Base-by-base conservation (phyloP, 2,329 filamentous ascomycete genomes). In the Fusarium oligoseptatum region DNA sequence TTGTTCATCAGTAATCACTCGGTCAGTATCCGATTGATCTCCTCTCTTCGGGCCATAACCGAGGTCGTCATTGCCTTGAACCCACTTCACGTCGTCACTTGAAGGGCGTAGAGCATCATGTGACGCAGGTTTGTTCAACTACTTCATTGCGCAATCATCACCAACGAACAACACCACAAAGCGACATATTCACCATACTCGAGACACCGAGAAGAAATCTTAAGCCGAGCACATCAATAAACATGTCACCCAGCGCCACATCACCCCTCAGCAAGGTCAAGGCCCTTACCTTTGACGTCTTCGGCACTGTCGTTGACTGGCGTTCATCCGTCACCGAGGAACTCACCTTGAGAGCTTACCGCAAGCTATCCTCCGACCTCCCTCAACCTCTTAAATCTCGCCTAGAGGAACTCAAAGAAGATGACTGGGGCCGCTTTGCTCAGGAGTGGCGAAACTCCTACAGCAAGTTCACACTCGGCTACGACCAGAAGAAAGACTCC, bases 221-320 rank as follows among this genome's bases (percentile, higher is more conserved):
- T 14, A 29, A 37, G 34, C 11, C 7, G 60, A 39, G 6, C 11
- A 32, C 2, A 20, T 14, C 17, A 29, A 7, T 20, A 52, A 52
- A 2, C 4, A 76, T 78, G 82, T 80, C 80, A 3, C 78, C 80
- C 10, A 70, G 70, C 43, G 62, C 70, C 27, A 24, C 74, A 2
- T 77, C 79, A 0, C 79, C 80, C 3, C 76, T 84, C 15, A 57
- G 74, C 27, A 70, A 78, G 32, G 77, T 89, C 72, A 90, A 90
- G 74, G 92, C 89, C 9, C 85, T 95, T 37, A 87, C 92, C 64
- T 95, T 94, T 79, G 93, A 95, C 83, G 89, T 95, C 77, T 95
- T 95, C 81, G 93, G 93, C 75, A 97, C 94, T 1, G 90, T 92
- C 72, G 94, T 97, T 55, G 88, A 96, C 85, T 96, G 94, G 93